phyloP scores from a whole-genome alignment of 495 filamentous ascomycete species.

The Podospora appendiculata region DNA sequence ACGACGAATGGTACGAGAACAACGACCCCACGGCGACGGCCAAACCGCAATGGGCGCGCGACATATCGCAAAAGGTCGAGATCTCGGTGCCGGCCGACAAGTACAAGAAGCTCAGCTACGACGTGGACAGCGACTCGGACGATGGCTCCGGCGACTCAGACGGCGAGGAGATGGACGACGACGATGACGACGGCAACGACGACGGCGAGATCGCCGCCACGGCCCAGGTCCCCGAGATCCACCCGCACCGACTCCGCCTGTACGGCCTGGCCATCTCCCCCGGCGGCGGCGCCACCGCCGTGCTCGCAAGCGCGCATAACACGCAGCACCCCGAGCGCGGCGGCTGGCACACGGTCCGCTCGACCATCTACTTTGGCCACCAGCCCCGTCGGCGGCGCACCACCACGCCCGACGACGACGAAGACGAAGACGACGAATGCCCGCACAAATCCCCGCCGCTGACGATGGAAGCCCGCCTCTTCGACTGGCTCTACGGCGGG shows the following conservation, averaged over 20 bases:
- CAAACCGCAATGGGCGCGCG: constrained; percentile 31
- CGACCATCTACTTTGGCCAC: constrained; percentile 31
- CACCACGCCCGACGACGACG: not conserved
- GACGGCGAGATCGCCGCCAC: constrained; percentile 12
- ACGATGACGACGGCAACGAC: constrained; percentile 10
- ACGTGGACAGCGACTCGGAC: constrained; percentile 4
- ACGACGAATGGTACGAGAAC: constrained; percentile 36
- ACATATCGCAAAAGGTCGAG: constrained; percentile 33
- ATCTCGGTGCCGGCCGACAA: constrained; percentile 22
- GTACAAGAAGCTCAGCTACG: constrained; percentile 7
- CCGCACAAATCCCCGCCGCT: not conserved
- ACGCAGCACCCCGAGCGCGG: constrained; percentile 31
- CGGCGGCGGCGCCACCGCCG: constrained; percentile 34
- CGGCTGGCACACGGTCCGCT: constrained; percentile 33
- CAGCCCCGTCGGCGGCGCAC: constrained; percentile 4
- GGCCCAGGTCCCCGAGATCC: constrained; percentile 25
- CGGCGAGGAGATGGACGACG: constrained; percentile 11
- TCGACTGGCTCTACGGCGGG: constrained; percentile 42
- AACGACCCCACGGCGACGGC: constrained; percentile 16
- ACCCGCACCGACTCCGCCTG: constrained; percentile 36
- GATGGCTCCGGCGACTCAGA: constrained; percentile 8
- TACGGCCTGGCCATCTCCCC: constrained; percentile 36
- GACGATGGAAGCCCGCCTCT: constrained; percentile 32
- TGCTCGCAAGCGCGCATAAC: constrained; percentile 30
- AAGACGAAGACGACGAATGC: not conserved